phyloP scores from a whole-genome alignment of 148 eudicot species.

The Rhododendron simsii region DNA sequence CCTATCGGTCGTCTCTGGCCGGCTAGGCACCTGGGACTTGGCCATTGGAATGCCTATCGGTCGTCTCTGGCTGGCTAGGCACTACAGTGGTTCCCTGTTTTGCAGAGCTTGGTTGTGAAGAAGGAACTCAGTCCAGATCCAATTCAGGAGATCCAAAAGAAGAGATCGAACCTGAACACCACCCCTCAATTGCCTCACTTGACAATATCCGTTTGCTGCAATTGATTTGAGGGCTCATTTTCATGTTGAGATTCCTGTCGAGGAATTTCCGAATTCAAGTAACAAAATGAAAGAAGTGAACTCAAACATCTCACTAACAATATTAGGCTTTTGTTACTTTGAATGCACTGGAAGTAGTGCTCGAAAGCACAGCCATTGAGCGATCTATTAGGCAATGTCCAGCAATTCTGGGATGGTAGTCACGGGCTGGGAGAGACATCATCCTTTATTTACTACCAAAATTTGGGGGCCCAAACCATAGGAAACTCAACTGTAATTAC shows the following conservation, averaged over 20 bases:
- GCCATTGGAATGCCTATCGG: neutral
- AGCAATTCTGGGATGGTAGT: neutral
- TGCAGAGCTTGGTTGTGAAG: neutral
- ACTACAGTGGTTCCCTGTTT: neutral
- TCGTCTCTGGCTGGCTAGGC: neutral
- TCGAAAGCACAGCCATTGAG: neutral
- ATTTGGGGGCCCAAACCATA: neutral
- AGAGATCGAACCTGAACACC: neutral
- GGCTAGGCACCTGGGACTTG: neutral
- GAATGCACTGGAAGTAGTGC: neutral
- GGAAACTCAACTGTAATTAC: neutral
- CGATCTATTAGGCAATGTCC: neutral
- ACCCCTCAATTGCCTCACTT: neutral
- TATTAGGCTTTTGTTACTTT: neutral
- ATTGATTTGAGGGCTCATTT: neutral
- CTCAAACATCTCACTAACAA: neutral
- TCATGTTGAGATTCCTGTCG: neutral
- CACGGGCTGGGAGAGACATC: neutral
- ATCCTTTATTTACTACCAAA: neutral
- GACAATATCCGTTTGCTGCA: neutral
- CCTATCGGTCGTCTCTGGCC: neutral
- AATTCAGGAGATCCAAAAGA: neutral
- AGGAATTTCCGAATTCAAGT: neutral
- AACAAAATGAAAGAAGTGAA: neutral
- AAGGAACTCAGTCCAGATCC: neutral